A percentile compares a stretch with the other conserved stretches of the same genome.
Conservation (phyloP, 2,329 filamentous ascomycete species). For the Corinectria fuckeliana region DNA sequence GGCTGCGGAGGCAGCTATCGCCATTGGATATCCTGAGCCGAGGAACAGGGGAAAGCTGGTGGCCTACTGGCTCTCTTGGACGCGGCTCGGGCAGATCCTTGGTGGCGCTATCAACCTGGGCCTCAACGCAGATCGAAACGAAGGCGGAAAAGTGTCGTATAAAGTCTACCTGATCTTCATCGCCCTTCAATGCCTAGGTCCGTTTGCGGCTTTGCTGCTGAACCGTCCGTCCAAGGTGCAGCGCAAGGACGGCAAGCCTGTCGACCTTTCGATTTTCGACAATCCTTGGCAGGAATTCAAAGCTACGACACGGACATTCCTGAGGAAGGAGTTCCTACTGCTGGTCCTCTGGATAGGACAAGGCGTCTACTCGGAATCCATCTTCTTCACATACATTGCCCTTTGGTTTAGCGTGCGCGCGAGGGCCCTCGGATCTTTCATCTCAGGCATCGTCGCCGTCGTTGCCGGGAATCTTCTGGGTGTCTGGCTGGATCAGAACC, state of each 20-base stretch:
- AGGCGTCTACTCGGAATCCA: constrained; percentile 68
- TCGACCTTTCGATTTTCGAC: constrained; percentile 61
- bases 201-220: constrained; percentile 65
- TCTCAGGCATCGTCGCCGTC: constrained; percentile 70
- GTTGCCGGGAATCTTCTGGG: constrained; percentile 68
- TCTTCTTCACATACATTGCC: constrained; percentile 52
- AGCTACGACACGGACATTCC: constrained; percentile 61
- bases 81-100: constrained; percentile 60
- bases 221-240: constrained; percentile 65
- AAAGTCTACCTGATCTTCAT: constrained; percentile 72
- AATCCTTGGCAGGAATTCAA: constrained; percentile 63
- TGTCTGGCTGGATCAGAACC: constrained; percentile 62
- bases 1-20: constrained; percentile 45
- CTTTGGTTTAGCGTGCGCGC: constrained; percentile 72
- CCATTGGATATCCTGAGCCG: constrained; percentile 69
- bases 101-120: constrained; percentile 73
- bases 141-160: constrained; percentile 68
- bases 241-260: constrained; percentile 65
- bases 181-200: constrained; percentile 66
- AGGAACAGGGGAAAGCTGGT: constrained; percentile 65
- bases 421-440: constrained; percentile 66
- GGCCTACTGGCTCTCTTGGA: constrained; percentile 66
- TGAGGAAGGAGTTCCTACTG: constrained; percentile 64
- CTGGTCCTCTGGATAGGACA: constrained; percentile 70
- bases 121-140: constrained; percentile 60